Percentiles rank a stretch among this genome's conserved stretches.
Conservation (phyloP, 225 moss, liverwort and hornwort genomes). For the Antitrichia curtipendula region DNA sequence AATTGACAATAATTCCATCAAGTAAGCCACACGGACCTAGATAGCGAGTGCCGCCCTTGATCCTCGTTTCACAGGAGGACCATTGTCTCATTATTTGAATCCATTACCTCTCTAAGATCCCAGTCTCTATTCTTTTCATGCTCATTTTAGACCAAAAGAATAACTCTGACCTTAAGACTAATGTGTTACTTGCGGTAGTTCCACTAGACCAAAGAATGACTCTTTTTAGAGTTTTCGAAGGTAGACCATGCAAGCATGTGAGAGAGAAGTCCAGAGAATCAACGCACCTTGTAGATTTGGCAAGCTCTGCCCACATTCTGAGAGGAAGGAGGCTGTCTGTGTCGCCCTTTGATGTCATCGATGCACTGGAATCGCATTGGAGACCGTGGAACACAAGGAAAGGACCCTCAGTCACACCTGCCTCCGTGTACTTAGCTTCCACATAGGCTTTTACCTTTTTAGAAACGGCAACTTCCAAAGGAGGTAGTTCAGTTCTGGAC, state of each 20-base stretch:
- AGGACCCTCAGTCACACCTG: slow-evolving; percentile 43
- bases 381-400: slow-evolving; percentile 85
- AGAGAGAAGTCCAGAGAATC: neutral
- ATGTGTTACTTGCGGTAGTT: neutral
- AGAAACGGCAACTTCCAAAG: slow-evolving; percentile 50
- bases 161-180: neutral
- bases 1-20: neutral
- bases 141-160: neutral
- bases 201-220: neutral
- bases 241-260: neutral
- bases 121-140: neutral
- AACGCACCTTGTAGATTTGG: slow-evolving; percentile 41
- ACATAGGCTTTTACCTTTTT: slow-evolving; percentile 59
- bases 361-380: slow-evolving; percentile 59
- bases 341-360: slow-evolving; percentile 81
- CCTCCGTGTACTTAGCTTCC: slow-evolving; percentile 46
- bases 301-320: slow-evolving; percentile 47
- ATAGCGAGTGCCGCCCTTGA: neutral
- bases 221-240: neutral
- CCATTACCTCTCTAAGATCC: neutral
- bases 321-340: slow-evolving; percentile 73
- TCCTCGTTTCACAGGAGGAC: neutral
- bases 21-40: neutral
- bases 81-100: slow-evolving; percentile 11
- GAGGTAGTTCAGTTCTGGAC: slow-evolving; percentile 37